Conservation (phyloP, 257 asterid genomes). For the Solanum ossicruentum region DNA sequence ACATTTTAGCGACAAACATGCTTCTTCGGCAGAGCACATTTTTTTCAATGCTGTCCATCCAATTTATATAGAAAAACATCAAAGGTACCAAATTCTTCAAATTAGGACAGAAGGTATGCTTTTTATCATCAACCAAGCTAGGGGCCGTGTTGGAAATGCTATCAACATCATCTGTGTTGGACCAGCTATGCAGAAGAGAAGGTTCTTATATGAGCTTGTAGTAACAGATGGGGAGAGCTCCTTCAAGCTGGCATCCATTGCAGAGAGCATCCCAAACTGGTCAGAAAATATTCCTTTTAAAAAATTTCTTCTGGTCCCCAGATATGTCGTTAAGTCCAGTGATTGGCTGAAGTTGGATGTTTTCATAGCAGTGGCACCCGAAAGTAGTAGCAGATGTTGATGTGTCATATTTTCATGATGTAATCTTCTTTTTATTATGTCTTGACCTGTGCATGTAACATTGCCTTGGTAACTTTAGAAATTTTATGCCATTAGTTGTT, state of each 20-base stretch:
- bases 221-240: constrained; percentile 27
- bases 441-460: neutral
- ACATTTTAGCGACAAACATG: constrained; percentile 30
- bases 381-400: no score
- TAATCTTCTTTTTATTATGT: neutral
- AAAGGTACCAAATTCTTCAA: constrained; percentile 21
- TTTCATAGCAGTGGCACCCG: neutral
- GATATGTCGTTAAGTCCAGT: neutral
- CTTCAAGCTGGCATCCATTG: constrained; percentile 21
- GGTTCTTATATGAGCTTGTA: constrained; percentile 20
- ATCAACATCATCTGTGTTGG: constrained; percentile 32
- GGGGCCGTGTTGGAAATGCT: constrained; percentile 22
- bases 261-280: neutral
- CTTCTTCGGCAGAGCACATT: constrained; percentile 6
- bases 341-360: constrained; percentile 27
- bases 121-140: constrained; percentile 31
- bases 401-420: neutral
- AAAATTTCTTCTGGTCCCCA: constrained; percentile 38
- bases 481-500: neutral
- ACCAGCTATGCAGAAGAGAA: constrained; percentile 13
- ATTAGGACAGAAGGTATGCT: constrained; percentile 11
- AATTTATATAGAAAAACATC: constrained; percentile 14
- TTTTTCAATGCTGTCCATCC: constrained; percentile 1
- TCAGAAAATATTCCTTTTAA: constrained; percentile 3
- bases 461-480: neutral